Evolutionary conservation across 2,329 filamentous ascomycete species (phyloP).

Genomic region (Paramyrothecium sp.): DNA sequence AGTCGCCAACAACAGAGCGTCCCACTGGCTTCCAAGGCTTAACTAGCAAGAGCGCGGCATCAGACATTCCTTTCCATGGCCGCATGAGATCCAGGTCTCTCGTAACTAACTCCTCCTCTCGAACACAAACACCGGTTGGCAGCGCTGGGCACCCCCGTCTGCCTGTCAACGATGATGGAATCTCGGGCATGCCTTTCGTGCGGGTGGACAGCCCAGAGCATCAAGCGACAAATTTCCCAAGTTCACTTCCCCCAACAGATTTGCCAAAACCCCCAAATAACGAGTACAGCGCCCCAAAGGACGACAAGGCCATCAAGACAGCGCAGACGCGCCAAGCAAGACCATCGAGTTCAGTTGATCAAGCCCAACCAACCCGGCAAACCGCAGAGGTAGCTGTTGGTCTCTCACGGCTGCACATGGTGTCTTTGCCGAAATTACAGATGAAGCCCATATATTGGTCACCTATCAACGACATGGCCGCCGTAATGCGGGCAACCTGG

Average conservation of each 20-base stretch:
- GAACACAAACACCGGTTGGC: conserved; percentile 18
- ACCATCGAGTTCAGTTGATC: neutral
- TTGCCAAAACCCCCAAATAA: neutral
- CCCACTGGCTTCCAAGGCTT: neutral
- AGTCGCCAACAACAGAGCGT: neutral
- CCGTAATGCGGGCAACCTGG: conserved; percentile 87
- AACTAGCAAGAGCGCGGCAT: too few species aligned
- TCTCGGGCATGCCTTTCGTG: conserved; percentile 54
- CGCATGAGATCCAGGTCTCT: conserved; percentile 16
- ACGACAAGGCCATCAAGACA: too few species aligned
- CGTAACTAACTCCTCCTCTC: conserved; percentile 13
- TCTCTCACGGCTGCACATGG: conserved; percentile 84
- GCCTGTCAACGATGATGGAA: conserved; percentile 42
- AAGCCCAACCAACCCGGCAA: conserved; percentile 18
- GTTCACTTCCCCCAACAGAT: neutral
- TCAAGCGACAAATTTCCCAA: conserved; percentile 15
- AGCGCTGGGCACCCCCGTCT: conserved; percentile 17
- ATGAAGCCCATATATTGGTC: conserved; percentile 99
- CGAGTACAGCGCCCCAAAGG: neutral
- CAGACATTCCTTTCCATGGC: neutral
- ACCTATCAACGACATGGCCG: conserved; percentile 82
- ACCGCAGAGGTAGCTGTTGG: conserved; percentile 74
- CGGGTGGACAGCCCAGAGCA: conserved; percentile 38
- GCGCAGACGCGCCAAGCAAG: too few species aligned
- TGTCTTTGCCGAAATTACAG: conserved; percentile 75